Base-by-base conservation (phyloP, 2,329 filamentous ascomycete species). In the Colletotrichum melonis region DNA sequence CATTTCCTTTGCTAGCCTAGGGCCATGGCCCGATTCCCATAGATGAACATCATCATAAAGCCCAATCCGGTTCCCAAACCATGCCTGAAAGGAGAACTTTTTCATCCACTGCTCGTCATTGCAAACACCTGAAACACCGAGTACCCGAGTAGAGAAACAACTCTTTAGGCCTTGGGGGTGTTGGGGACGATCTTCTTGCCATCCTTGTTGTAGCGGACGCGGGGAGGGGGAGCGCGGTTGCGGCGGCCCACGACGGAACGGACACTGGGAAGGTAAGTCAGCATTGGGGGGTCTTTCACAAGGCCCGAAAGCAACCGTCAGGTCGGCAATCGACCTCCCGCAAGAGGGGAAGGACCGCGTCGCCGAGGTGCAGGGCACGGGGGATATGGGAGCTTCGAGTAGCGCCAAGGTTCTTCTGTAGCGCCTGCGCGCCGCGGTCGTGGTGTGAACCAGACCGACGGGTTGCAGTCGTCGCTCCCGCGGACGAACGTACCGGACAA, bases 171-270 rank as follows among this genome's bases (percentile, higher is more conserved):
- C 89, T 94, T 94, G 82, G 90, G 89, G 80, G 89, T 89, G 84
- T 93, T 93, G 79, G 96, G 95, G 86, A 92, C 93, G 86, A 99
- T 92, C 94, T 99, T 99, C 95, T 99, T 99, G 91, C 73, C 96
- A 85, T 99, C 97, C 93, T 98, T 98, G 94, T 99, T 99, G 95
- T 97, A 99, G 83, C 97, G 92, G 83, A 99, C 95, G 85, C 97
- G 92, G 84, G 97, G 97, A 81, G 97, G 97, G 83, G 97, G 97
- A 82, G 96, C 96, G 87, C 97, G 95, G 94, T 99, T 99, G 89
- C 97, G 97, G 87, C 97, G 96, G 82, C 97, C 97, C 84, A 94
- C 95, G 81, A 94, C 92, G 80, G 97, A 99, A 83, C 97, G 97
- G 86, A 99, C 97, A 93, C 97, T 98, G 82, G 79, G 72, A 74